A percentile compares a stretch with the other conserved stretches of the same genome.
These are phyloP conservation scores for Paspalum notatum DNA, from an alignment of 176 grass and related monocot genomes.

Conservation along the genomic window DNA sequence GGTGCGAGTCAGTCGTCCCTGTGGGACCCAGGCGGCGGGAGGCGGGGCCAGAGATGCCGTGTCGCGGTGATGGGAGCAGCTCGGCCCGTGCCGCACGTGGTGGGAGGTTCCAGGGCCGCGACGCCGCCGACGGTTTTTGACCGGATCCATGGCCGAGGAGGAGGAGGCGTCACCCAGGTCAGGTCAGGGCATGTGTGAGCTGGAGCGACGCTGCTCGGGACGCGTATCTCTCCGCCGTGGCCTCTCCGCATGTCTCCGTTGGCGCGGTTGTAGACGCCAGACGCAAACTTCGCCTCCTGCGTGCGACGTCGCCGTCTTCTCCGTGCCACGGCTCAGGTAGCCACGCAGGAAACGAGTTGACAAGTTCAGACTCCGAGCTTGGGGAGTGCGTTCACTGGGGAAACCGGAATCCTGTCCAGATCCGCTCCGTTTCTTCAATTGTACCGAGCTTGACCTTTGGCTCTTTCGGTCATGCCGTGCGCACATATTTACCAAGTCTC, in stretches of 20 bases:
- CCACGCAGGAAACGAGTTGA: neutral
- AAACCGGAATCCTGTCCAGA: too few relatives aligned
- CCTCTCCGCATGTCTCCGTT: too few relatives aligned
- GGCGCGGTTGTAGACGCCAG: neutral
- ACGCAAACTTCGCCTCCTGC: neutral
- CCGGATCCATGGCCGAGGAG: neutral
- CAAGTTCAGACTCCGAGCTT: neutral
- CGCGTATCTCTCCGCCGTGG: neutral
- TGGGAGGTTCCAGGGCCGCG: neutral
- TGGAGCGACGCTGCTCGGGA: neutral
- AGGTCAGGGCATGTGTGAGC: neutral
- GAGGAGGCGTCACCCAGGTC: neutral
- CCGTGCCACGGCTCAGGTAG: too few relatives aligned
- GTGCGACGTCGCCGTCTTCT: neutral
- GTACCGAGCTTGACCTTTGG: too few relatives aligned
- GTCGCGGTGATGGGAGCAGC: slow-evolving; percentile 53
- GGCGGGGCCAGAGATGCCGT: slow-evolving; percentile 24
- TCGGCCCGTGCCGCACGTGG: slow-evolving; percentile 44
- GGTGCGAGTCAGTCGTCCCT: neutral
- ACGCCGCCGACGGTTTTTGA: slow-evolving; percentile 37
- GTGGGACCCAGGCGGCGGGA: slow-evolving; percentile 19
- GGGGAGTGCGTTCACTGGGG: too few relatives aligned
- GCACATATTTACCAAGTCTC: too few relatives aligned
- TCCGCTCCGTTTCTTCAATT: too few relatives aligned
- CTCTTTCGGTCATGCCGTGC: too few relatives aligned